Conservation (phyloP, 495 filamentous ascomycete genomes). For the Podospora didyma region DNA sequence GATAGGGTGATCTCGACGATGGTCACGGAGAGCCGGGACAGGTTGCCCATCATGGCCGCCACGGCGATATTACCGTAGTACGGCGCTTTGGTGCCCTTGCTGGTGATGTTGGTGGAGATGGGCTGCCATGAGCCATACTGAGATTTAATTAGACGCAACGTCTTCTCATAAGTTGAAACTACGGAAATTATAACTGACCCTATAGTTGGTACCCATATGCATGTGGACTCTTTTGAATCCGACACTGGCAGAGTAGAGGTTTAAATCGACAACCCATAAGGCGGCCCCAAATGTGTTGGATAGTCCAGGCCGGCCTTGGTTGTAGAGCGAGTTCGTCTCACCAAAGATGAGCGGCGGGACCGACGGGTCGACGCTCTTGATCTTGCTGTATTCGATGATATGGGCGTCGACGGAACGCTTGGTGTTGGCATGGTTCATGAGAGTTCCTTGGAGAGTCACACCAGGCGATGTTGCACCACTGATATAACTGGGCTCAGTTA, state of each 20-base stretch:
- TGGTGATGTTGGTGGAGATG: constrained; percentile 46
- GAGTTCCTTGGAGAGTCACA: constrained; percentile 59
- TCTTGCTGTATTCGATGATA: constrained; percentile 38
- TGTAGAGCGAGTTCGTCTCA: constrained; percentile 63
- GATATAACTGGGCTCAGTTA: constrained; percentile 51
- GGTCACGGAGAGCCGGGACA: constrained; percentile 23
- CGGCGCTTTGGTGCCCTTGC: constrained; percentile 58
- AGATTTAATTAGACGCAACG: no score
- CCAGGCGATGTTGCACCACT: constrained; percentile 57
- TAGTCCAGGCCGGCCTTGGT: constrained; percentile 58
- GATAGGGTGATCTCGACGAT: constrained; percentile 43
- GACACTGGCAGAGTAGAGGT: constrained; percentile 52
- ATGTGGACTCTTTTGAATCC: constrained; percentile 60
- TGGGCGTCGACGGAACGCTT: constrained; percentile 46
- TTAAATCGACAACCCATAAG: constrained; percentile 67
- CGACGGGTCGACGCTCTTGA: constrained; percentile 32
- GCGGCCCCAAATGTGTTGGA: constrained; percentile 69
- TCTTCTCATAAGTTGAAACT: no score
- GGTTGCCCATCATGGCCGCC: constrained; percentile 50
- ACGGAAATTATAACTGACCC: constrained; percentile 19
- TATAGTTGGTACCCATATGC: constrained; percentile 63
- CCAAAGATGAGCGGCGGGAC: constrained; percentile 57
- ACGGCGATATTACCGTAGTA: constrained; percentile 65
- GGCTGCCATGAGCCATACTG: constrained; percentile 53
- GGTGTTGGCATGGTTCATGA: constrained; percentile 63